Evolutionary conservation across 2,329 filamentous ascomycete species (phyloP).

Genomic region (Colletotrichum higginsianum): DNA sequence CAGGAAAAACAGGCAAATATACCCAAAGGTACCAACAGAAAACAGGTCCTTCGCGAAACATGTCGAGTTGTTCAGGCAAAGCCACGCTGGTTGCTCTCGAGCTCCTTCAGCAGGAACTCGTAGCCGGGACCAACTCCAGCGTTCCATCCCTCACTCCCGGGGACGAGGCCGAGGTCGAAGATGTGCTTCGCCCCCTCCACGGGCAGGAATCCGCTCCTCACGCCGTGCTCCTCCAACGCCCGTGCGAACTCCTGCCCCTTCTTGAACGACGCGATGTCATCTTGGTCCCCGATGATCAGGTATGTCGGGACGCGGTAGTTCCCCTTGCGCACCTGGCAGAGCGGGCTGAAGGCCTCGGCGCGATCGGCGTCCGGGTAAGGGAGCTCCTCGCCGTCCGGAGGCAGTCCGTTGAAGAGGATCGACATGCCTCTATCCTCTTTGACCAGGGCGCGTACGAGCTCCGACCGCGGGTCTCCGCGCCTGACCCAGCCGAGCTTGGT

Average conservation of each 20-base stretch:
- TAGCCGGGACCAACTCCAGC: slow-evolving; percentile 42
- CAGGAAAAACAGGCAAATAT: no score
- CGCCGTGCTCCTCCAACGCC: slow-evolving; percentile 11
- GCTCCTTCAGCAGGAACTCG: slow-evolving; percentile 8
- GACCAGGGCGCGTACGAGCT: slow-evolving; percentile 43
- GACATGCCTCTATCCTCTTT: slow-evolving; percentile 45
- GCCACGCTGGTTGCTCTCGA: background rate
- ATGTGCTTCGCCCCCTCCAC: slow-evolving; percentile 43
- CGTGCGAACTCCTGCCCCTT: slow-evolving; percentile 40
- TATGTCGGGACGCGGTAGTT: slow-evolving; percentile 44
- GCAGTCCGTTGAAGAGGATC: slow-evolving; percentile 43
- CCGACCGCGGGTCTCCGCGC: slow-evolving; percentile 43
- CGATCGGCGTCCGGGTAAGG: slow-evolving; percentile 32
- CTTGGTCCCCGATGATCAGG: slow-evolving; percentile 43
- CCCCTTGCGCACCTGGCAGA: slow-evolving; percentile 41
- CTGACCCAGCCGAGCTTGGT: slow-evolving; percentile 44
- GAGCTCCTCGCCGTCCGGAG: slow-evolving; percentile 29
- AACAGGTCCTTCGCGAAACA: background rate
- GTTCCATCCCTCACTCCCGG: slow-evolving; percentile 43
- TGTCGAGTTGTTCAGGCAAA: background rate
- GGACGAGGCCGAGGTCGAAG: slow-evolving; percentile 41
- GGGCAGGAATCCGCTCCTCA: slow-evolving; percentile 40
- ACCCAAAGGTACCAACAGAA: no score
- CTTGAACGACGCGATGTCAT: slow-evolving; percentile 44
- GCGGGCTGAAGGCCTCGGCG: slow-evolving; percentile 42